Evolutionary conservation across 768 basidiomycete species (phyloP).

Genomic region (Rhizopogon roseolus): DNA sequence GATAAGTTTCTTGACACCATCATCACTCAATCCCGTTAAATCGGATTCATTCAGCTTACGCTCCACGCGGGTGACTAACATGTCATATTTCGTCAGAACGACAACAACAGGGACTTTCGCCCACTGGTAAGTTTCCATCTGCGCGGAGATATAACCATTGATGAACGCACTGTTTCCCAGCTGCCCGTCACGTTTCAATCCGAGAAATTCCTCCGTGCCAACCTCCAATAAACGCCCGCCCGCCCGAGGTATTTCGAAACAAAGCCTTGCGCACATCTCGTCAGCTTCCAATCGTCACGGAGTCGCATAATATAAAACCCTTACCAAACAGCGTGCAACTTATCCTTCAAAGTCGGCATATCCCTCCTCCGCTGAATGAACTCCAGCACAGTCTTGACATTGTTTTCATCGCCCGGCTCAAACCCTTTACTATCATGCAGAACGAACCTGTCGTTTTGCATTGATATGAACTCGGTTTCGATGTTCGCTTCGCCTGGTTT

Average conservation of each 20-base stretch:
- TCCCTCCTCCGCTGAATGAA: slow-evolving; percentile 7
- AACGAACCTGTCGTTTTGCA: slow-evolving; percentile 4
- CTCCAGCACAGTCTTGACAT: slow-evolving; percentile 2
- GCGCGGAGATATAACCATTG: neutral
- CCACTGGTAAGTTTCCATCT: slow-evolving; percentile 1
- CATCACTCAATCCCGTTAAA: neutral
- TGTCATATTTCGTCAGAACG: slow-evolving; percentile 2
- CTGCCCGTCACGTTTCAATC: neutral
- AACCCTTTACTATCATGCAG: slow-evolving; percentile 13
- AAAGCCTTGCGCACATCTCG: neutral
- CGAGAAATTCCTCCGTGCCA: neutral
- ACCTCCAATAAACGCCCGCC: neutral
- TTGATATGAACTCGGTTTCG: too few species aligned
- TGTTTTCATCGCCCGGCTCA: slow-evolving; percentile 7
- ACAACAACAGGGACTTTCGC: neutral
- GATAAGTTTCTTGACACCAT: neutral
- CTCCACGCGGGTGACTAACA: neutral
- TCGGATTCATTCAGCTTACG: slow-evolving; percentile 27
- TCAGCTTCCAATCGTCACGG: neutral
- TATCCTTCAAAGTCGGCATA: neutral
- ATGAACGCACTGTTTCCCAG: slow-evolving; percentile 4
- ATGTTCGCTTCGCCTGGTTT: neutral
- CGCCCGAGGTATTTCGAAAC: neutral
- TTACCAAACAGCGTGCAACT: slow-evolving; percentile 11
- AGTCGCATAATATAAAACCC: neutral